Evolutionary conservation across 192 early-diverging fungal genomes (phyloP).

Genomic region (Piromyces finnis): DNA sequence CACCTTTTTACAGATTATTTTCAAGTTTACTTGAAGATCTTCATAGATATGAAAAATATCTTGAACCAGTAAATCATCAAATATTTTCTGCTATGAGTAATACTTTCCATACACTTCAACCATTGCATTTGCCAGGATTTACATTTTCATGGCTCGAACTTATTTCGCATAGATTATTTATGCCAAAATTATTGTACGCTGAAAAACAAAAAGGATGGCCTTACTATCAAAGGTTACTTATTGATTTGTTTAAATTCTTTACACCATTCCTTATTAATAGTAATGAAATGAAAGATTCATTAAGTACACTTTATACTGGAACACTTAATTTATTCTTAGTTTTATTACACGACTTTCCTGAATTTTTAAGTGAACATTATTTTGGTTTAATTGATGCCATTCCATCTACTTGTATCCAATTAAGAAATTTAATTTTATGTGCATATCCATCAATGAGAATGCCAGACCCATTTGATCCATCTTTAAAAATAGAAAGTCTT

Average conservation of each 20-base stretch:
- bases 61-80: constrained; percentile 53
- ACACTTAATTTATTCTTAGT: constrained; percentile 80
- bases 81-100: constrained; percentile 54
- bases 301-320: constrained; percentile 61
- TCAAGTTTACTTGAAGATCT: constrained; percentile 68
- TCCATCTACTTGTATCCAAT: constrained; percentile 76
- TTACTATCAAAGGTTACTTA: constrained; percentile 62
- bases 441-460: constrained; percentile 92
- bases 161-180: constrained; percentile 79
- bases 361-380: constrained; percentile 86
- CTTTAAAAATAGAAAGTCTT: constrained; percentile 77
- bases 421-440: constrained; percentile 90
- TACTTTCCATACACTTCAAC: constrained; percentile 68
- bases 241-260: constrained; percentile 70
- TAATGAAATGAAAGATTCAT: constrained; percentile 42
- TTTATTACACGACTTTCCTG: constrained; percentile 89
- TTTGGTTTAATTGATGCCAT: constrained; percentile 84
- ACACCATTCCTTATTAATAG: constrained; percentile 57
- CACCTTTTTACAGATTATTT: constrained; percentile 77
- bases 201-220: constrained; percentile 79
- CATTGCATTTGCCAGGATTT: constrained; percentile 76
- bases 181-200: constrained; percentile 63
- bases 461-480: constrained; percentile 91
- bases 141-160: constrained; percentile 87
- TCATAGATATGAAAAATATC: constrained; percentile 33